Percentiles rank a stretch among this genome's conserved stretches.
phyloP scores from a whole-genome alignment of 352 stramenopile species.

The Globisporangium emineosum region DNA sequence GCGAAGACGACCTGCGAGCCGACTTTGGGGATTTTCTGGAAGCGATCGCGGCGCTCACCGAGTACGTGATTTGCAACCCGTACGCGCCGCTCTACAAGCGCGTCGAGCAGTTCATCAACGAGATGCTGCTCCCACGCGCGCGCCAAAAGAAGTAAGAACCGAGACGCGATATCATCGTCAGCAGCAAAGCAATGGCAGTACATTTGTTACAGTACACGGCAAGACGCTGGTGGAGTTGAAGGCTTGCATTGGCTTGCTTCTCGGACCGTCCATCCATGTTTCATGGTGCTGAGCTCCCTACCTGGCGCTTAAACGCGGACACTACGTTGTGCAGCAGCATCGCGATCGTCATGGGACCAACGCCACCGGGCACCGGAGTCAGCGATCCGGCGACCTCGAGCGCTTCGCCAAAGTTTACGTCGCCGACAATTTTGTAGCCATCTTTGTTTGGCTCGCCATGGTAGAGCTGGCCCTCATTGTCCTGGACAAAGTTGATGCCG shows the following conservation, averaged over 20 bases:
- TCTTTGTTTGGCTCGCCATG: conserved; percentile 56
- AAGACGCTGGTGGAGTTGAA: conserved; percentile 1
- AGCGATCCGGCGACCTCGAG: conserved; percentile 86
- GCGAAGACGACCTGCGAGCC: conserved; percentile 42
- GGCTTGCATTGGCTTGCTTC: neutral
- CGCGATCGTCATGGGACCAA: conserved; percentile 98
- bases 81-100: conserved; percentile 77
- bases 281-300: conserved; percentile 30
- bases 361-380: conserved; percentile 97
- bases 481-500: conserved; percentile 97
- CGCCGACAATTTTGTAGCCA: conserved; percentile 96
- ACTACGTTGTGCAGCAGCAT: conserved; percentile 92
- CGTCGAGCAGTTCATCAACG: conserved; percentile 72
- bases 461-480: conserved; percentile 36
- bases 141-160: conserved; percentile 61
- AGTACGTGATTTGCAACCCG: conserved; percentile 79
- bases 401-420: conserved; percentile 92
- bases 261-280: neutral
- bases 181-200: neutral
- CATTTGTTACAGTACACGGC: conserved; percentile 6
- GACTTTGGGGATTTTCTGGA: conserved; percentile 75
- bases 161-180: neutral
- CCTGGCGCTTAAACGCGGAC: conserved; percentile 64
- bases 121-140: conserved; percentile 66
- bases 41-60: conserved; percentile 62